A percentile compares a stretch with the other conserved stretches of the same genome.
These are phyloP conservation scores for Debaryomyces udenii DNA, from an alignment of 1,139 yeast species.

Conservation along the genomic window DNA sequence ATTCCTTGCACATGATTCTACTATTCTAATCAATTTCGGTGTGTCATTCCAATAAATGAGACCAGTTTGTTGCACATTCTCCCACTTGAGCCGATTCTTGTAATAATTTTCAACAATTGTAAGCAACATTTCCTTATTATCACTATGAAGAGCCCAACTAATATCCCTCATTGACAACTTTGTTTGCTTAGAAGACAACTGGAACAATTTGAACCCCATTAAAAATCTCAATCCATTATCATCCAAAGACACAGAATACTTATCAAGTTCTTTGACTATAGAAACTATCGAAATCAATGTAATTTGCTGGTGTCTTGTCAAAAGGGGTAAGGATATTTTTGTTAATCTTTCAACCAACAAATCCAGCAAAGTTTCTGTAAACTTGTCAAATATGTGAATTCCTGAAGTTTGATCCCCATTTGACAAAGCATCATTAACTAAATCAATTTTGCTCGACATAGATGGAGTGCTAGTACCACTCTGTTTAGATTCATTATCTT, in stretches of 20 bases:
- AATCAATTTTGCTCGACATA: constrained; percentile 26
- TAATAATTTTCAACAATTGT: constrained; percentile 54
- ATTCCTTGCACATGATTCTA: constrained; percentile 72
- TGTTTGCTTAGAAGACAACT: constrained; percentile 44
- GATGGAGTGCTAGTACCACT: constrained; percentile 6
- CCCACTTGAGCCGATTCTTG: constrained; percentile 58
- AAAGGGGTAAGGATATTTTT: constrained; percentile 69
- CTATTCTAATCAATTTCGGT: constrained; percentile 47
- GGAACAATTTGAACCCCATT: constrained; percentile 72
- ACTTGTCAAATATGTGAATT: constrained; percentile 39
- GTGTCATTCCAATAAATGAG: constrained; percentile 73
- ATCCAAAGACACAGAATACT: constrained; percentile 57
- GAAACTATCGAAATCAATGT: constrained; percentile 73
- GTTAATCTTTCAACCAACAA: constrained; percentile 62
- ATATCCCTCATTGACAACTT: constrained; percentile 76
- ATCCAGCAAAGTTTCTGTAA: constrained; percentile 50
- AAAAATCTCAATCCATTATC: constrained; percentile 71
- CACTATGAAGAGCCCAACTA: constrained; percentile 86
- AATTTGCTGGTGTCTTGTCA: constrained; percentile 90
- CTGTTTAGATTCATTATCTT: constrained; percentile 3
- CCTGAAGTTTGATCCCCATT: constrained; percentile 8
- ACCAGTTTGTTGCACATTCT: constrained; percentile 60
- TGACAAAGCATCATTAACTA: constrained; percentile 33
- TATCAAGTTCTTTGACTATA: constrained; percentile 59
- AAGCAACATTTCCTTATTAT: constrained; percentile 68